Conservation (phyloP, 805 yeast species). For the Saturnispora serradocipensis region DNA sequence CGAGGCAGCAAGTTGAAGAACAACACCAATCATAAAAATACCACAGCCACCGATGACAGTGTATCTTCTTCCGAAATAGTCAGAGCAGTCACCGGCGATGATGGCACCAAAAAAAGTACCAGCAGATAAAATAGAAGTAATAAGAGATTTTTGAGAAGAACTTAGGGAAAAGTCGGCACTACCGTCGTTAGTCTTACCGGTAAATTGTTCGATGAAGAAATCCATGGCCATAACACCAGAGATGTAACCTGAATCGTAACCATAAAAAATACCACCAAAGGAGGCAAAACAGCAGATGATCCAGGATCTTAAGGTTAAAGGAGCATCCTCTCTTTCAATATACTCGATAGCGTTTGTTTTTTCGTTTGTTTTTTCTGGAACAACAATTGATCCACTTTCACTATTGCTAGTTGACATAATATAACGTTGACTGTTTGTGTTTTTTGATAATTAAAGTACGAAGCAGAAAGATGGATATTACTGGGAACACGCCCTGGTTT, state of each 20-base stretch:
- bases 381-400: background rate
- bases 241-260: conserved; percentile 72
- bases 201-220: conserved; percentile 40
- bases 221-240: conserved; percentile 61
- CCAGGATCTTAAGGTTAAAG: background rate
- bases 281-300: conserved; percentile 45
- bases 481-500: background rate
- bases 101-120: conserved; percentile 69
- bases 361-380: background rate
- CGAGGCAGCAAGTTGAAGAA: conserved; percentile 47
- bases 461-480: background rate
- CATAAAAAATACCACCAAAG: conserved; percentile 70
- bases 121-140: conserved; percentile 58
- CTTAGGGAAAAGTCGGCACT: conserved; percentile 36
- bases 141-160: conserved; percentile 44
- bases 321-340: background rate
- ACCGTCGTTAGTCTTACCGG: conserved; percentile 30
- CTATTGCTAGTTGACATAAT: background rate
- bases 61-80: conserved; percentile 46
- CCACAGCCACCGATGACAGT: conserved; percentile 43
- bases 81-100: conserved; percentile 44
- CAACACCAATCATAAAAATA: conserved; percentile 49
- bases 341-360: background rate
- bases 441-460: background rate
- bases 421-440: too few relatives aligned